Evolutionary conservation across 768 basidiomycete species (phyloP), one percentile per base, ranked within the genome.

Genomic region (Panaeolus papilionaceus): DNA sequence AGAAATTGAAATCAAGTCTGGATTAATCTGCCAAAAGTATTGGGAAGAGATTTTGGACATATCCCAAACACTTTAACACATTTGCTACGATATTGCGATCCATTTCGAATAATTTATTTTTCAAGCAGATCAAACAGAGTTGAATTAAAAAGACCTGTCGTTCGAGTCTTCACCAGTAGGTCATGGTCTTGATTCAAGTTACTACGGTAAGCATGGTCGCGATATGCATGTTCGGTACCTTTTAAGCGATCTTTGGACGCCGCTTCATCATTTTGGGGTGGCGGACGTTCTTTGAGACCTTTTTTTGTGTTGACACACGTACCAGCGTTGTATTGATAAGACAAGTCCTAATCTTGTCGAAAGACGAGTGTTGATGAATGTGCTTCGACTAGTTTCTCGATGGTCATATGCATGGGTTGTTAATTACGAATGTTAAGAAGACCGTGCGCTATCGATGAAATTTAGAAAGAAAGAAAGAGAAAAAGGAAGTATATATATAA

Each of bases 1-100:
- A 14, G 61, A 64, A 66, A 64, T 64, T 40, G 39, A 40, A 40
- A 40, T 40, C n/a, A 38, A 62, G 33, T 64, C 68, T 38, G 66
- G 37, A 64, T 67, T 66, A 64, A 64, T 67, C 38, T 42, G 40
- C 66, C 44, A 47, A 67, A 40, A 39, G 49, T 47, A 47, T n/a
- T 47, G 3, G 45, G 45, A 11, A 11, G 20, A 47, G 45, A 47
- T 47, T n/a, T 18, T 47, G 33, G 45, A 47, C 45, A 47, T 10
- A 5, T 40, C 9, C 39, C 39, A 40, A 11, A 40, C 11, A 2
- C 5, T 5, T 33, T 33, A 33, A 3, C 33, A 33, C 33, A 3
- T 33, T 33, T 33, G 33, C 33, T 33, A 2, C 33, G 5, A 44
- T 3, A 6, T 44, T 6, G 42, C 18, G 2, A 14, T 18, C 42